Percentiles rank a stretch among this genome's conserved stretches.
These are phyloP conservation scores for Talaromyces amestolkiae DNA, from an alignment of 2,329 filamentous ascomycete genomes.

Conservation along the genomic window DNA sequence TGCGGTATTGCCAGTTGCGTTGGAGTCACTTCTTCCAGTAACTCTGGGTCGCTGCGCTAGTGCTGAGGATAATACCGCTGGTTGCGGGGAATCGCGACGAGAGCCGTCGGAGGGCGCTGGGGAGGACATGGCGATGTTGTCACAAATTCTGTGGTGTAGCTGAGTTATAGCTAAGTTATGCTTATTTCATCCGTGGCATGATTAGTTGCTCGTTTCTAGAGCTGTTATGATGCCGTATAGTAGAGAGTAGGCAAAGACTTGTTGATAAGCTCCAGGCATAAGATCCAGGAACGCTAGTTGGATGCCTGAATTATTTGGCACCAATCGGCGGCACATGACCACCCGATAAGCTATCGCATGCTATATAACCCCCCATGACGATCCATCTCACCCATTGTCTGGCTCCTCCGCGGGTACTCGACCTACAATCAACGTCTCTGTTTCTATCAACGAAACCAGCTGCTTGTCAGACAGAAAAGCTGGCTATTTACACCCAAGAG, in stretches of 20 bases:
- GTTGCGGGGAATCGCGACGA: slow-evolving; percentile 25
- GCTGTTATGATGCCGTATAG: neutral
- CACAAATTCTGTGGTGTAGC: neutral
- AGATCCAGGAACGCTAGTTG: neutral
- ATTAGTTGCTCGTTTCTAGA: neutral
- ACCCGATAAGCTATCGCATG: slow-evolving; percentile 10
- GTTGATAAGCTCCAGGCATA: neutral
- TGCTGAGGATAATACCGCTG: slow-evolving; percentile 22
- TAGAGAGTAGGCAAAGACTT: neutral
- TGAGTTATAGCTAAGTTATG: neutral
- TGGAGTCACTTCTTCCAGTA: slow-evolving; percentile 23
- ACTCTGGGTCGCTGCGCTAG: slow-evolving; percentile 27
- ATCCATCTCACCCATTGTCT: slow-evolving; percentile 6
- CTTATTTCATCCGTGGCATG: neutral
- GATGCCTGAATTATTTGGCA: slow-evolving; percentile 1
- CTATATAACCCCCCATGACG: slow-evolving; percentile 13
- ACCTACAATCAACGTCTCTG: neutral
- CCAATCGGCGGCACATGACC: slow-evolving; percentile 18
- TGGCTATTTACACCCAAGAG: neutral
- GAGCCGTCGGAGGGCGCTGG: slow-evolving; percentile 28
- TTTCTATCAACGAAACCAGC: neutral
- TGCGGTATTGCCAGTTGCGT: slow-evolving; percentile 23
- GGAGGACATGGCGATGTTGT: slow-evolving; percentile 27
- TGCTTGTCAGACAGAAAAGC: neutral
- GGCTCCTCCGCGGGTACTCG: slow-evolving; percentile 5